Conservation (phyloP, 2,329 filamentous ascomycete species). For the Neonectria ditissima region DNA sequence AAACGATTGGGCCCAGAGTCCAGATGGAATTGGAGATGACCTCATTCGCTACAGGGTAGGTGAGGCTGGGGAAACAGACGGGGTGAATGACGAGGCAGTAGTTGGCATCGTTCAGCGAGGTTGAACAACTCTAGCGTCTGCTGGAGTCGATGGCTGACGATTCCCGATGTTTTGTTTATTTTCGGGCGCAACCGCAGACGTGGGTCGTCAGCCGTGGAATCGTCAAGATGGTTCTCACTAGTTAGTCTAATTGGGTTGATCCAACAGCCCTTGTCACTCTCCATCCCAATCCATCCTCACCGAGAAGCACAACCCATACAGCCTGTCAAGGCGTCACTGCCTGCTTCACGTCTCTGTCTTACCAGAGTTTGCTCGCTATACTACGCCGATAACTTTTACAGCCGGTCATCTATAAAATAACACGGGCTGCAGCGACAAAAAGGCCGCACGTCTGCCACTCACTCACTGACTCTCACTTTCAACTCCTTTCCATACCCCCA, state of each 20-base stretch:
- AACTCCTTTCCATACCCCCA: background rate
- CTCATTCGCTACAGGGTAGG: constrained; percentile 12
- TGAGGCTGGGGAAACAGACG: background rate
- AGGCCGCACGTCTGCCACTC: background rate
- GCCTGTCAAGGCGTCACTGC: background rate
- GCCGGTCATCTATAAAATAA: constrained; percentile 9
- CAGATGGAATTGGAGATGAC: background rate
- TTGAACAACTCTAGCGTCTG: background rate
- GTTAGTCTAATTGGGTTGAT: background rate
- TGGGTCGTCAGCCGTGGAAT: constrained; percentile 15
- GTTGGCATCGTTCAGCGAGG: background rate
- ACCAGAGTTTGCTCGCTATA: background rate
- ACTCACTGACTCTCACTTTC: background rate
- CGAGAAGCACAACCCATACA: constrained; percentile 11
- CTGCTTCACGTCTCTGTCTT: background rate
- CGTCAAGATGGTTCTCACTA: constrained; percentile 16
- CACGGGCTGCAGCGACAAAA: background rate
- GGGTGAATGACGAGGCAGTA: background rate
- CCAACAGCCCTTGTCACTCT: background rate
- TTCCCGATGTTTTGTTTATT: background rate
- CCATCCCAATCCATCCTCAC: constrained; percentile 26
- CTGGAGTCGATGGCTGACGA: background rate
- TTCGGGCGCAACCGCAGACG: background rate
- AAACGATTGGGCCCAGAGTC: constrained; percentile 20
- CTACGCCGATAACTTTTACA: background rate